Base-by-base conservation (phyloP, 306 rosid genomes). In the Acacia melanoxylon region DNA sequence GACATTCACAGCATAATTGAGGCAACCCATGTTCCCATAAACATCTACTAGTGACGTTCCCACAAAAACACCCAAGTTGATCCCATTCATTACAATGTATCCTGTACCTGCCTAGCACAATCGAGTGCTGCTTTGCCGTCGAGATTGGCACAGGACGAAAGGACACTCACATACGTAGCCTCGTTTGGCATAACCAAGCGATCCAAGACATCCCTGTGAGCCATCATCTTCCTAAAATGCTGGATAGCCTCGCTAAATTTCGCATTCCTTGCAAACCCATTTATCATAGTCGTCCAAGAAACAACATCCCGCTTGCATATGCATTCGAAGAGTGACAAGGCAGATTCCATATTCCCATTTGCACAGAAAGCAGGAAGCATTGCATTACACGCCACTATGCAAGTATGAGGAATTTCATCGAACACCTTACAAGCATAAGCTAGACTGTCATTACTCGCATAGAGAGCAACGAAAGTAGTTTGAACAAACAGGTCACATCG, bases 21-120 rank as follows among this genome's bases (percentile, higher is more conserved):
- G 80, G 56, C 85, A 84, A 52, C 97, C 95, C 83, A 81, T 88
- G 85, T 94, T 92, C 71, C 97, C 94, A 84, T 95, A 95, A 78
- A 91, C 78, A 87, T 93, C 81, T 40, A 90, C 70, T 19, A 94
- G 62, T 2, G 95, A 89, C 6, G 95, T 90, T 51, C 91, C 94
- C 17, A 90, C 48, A 76, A 90, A 85, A 51, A 74, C 93, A 46
- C 90, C 90, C 66, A 89, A 80, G n/a, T 68, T 27, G 63, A 77
- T 78, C 74, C 66, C 90, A 77, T 81, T 87, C 83, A 80, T 70
- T 31, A 89, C 42, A 3, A 86, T 73, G 73, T 86, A 85, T 27
- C 87, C 92, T 93, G 97, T 31, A 92, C 62, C 69, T 95, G 88
- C 84, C 86, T 93, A 41, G 93, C 98, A 67, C 80, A 67, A 81